A percentile compares a stretch with the other conserved stretches of the same genome.
These are phyloP conservation scores for Beauveria asiatica DNA, from an alignment of 2,329 filamentous ascomycete genomes.

Conservation along the genomic window DNA sequence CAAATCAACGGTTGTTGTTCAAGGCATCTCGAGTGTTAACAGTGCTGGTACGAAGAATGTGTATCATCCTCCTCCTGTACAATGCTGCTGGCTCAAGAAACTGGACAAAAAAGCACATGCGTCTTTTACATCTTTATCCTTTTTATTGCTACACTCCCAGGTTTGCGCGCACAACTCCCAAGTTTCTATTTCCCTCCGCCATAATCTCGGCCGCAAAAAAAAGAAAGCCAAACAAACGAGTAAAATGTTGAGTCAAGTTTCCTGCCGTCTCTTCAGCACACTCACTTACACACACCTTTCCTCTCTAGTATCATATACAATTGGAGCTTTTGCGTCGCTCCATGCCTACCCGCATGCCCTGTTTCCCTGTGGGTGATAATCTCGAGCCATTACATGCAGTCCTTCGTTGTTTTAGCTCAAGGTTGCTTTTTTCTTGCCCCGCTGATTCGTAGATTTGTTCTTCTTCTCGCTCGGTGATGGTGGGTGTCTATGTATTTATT, in stretches of 20 bases:
- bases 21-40: no score
- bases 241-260: neutral
- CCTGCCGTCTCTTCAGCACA: neutral
- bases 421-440: neutral
- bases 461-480: neutral
- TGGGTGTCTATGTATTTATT: constrained; percentile 17
- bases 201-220: neutral
- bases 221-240: neutral
- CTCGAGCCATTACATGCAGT: constrained; percentile 7
- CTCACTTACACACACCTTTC: neutral
- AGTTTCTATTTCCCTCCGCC: neutral
- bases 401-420: neutral
- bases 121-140: neutral
- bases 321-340: constrained; percentile 13
- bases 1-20: no score
- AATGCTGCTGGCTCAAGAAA: no score
- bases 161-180: neutral
- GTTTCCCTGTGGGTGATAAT: neutral
- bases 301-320: constrained; percentile 30
- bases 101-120: no score
- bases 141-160: constrained; percentile 6
- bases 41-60: no score
- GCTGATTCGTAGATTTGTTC: neutral
- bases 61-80: no score
- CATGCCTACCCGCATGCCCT: neutral